A percentile compares a stretch with the other conserved stretches of the same genome.
Evolutionary conservation across 768 basidiomycete genomes (phyloP).

Genomic region (Lepiota subincarnata): DNA sequence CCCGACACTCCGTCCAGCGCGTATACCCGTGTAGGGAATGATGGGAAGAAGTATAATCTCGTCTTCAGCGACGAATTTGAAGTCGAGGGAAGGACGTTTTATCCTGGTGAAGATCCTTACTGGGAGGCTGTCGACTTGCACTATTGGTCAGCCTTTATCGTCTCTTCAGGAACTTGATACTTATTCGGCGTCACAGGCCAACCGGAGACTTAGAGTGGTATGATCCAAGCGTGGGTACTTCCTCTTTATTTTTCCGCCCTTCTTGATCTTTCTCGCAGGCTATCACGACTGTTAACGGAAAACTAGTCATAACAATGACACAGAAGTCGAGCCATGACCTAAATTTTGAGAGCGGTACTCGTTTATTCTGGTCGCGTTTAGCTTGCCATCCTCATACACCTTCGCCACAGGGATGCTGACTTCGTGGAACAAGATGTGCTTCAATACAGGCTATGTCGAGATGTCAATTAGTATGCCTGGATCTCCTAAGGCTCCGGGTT

Average conservation of each 20-base stretch:
- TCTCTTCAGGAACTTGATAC: constrained; percentile 1
- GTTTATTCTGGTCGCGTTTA: constrained; percentile 24
- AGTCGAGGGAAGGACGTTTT: constrained; percentile 50
- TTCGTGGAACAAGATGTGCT: constrained; percentile 90
- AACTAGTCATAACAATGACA: constrained; percentile 72
- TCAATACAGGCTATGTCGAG: constrained; percentile 86
- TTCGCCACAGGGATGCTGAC: constrained; percentile 56
- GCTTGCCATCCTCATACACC: constrained; percentile 8
- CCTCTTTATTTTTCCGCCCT: background rate
- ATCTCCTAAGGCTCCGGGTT: constrained; percentile 48
- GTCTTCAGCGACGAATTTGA: constrained; percentile 80
- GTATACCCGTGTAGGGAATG: constrained; percentile 54
- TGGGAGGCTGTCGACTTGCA: constrained; percentile 81
- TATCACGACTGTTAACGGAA: constrained; percentile 67
- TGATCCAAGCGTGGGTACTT: constrained; percentile 48
- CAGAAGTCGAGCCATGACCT: constrained; percentile 68
- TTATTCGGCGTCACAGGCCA: constrained; percentile 31
- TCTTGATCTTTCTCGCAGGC: constrained; percentile 30
- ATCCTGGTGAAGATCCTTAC: constrained; percentile 76
- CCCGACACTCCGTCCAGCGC: constrained; percentile 58
- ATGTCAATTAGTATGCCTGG: constrained; percentile 68
- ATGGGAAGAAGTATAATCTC: constrained; percentile 73
- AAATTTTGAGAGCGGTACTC: constrained; percentile 73
- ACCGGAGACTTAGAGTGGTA: constrained; percentile 84
- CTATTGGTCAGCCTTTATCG: constrained; percentile 54